Conservation (phyloP, 2,329 filamentous ascomycete genomes). For the Leptographium wingfieldii region DNA sequence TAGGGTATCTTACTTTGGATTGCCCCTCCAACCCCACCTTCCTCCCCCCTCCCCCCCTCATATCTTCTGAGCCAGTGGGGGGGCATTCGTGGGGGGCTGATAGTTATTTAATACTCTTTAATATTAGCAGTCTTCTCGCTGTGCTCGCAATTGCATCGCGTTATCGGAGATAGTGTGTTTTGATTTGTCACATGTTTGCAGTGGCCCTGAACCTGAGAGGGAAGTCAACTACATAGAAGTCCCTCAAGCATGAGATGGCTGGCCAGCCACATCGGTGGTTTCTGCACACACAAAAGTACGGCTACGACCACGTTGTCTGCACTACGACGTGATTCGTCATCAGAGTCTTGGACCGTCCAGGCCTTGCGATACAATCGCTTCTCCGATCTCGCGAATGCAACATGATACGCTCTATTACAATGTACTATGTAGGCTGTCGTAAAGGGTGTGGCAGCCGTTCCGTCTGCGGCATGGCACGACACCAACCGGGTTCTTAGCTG, state of each 20-base stretch:
- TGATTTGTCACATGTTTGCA: not conserved
- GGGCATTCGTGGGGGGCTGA: not conserved
- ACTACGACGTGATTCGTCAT: not conserved
- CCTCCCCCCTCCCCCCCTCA: not conserved
- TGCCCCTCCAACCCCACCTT: not conserved
- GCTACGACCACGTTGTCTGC: not conserved
- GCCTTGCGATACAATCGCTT: not conserved
- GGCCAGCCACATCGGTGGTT: not conserved
- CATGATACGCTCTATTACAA: not conserved
- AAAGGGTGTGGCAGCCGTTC: not conserved
- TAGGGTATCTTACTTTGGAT: not conserved
- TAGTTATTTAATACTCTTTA: not conserved
- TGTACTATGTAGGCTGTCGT: not conserved
- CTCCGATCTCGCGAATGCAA: not conserved
- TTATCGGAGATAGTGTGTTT: not conserved
- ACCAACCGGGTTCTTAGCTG: not conserved
- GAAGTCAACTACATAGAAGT: not conserved
- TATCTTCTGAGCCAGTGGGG: not conserved
- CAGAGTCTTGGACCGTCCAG: not conserved
- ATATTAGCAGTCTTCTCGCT: not conserved
- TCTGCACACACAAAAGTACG: not conserved
- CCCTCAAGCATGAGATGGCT: not conserved
- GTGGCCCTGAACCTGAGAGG: not conserved
- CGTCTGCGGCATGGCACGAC: not conserved
- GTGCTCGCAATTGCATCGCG: not conserved